Conservation (phyloP, 2,329 filamentous ascomycete species). For the Fonsecaea erecta region DNA sequence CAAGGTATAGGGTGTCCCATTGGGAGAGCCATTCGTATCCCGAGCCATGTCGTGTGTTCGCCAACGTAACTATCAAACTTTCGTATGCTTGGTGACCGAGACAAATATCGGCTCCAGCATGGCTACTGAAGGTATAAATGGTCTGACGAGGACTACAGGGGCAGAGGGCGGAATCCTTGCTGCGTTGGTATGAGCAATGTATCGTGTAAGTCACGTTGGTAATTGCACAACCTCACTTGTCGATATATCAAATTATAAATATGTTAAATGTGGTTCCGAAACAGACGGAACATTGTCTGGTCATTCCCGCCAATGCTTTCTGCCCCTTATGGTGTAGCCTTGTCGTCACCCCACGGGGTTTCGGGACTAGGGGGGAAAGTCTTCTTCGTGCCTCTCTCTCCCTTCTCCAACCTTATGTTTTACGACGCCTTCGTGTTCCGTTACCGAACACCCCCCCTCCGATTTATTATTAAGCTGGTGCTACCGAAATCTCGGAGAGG, state of each 20-base stretch:
- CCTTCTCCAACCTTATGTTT: background rate
- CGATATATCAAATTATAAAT: constrained; percentile 8
- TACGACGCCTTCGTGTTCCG: constrained; percentile 5
- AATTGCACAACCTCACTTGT: background rate
- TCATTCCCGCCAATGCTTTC: constrained; percentile 1
- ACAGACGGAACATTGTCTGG: background rate
- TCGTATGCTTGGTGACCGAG: too few relatives aligned
- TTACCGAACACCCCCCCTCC: background rate
- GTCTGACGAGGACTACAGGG: too few relatives aligned
- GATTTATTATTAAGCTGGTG: constrained; percentile 12
- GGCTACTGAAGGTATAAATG: too few relatives aligned
- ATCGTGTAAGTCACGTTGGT: too few relatives aligned
- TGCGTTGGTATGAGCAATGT: too few relatives aligned
- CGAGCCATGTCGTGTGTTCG: too few relatives aligned
- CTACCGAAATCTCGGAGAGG: too few relatives aligned
- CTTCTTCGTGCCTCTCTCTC: constrained; percentile 2
- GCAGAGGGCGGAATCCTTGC: too few relatives aligned
- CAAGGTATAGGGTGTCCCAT: constrained; percentile 2
- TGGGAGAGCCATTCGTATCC: too few relatives aligned
- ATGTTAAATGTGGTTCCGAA: constrained; percentile 8
- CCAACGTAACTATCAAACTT: too few relatives aligned
- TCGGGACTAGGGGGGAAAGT: constrained; percentile 6
- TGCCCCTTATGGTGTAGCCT: constrained; percentile 6
- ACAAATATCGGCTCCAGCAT: too few relatives aligned
- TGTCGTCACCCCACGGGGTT: constrained; percentile 10